Base-by-base conservation (phyloP, 2,329 filamentous ascomycete species). In the Aureobasidium namibiae region DNA sequence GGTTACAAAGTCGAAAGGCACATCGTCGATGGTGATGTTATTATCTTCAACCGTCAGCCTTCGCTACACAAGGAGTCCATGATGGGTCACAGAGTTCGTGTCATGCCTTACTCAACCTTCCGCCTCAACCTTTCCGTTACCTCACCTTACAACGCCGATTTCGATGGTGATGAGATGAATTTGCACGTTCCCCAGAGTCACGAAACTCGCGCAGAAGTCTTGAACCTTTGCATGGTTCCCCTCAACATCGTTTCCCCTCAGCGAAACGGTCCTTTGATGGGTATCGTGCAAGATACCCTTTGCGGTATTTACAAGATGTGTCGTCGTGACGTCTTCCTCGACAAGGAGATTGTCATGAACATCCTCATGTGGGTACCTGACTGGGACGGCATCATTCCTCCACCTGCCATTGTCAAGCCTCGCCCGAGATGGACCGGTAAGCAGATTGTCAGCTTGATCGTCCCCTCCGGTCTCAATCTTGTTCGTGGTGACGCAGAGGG, bases 161-260 rank as follows among this genome's bases (percentile, higher is more conserved):
- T 99, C 76, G 94, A 99, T 70, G 94, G 94, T 76, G 94, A 99
- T 73, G 94, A 99, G 76, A 99, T 99, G 94, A 99, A 99, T 72
- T 84, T 99, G 77, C 94, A 99, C 82, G 95, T 99, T 56, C 95
- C 94, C 4, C 94, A 99, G 70, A 94, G 89, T 38, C 92, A 99
- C 70, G 95, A 99, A 74, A 95, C 95, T 34, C 88, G 94, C 62
- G 91, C 95, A 46, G 94, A 99, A 74, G 85, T 99, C 66, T 90
- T 86, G 73, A 88, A 97, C 71, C 83, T 99, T 14, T 97, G 92
- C 73, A 88, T 97, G 82, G 94, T 99, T n/a, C 94, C 94, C 0
- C 83, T 94, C 67, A 96, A 99, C 74, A 97, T 99, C 68, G 95
- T 99, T 10, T 99, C 95, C 1, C 94, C 94, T 4, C 94, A 99